Base-by-base conservation (phyloP, 2,329 filamentous ascomycete genomes). In the Paraphoma chrysanthemicola region DNA sequence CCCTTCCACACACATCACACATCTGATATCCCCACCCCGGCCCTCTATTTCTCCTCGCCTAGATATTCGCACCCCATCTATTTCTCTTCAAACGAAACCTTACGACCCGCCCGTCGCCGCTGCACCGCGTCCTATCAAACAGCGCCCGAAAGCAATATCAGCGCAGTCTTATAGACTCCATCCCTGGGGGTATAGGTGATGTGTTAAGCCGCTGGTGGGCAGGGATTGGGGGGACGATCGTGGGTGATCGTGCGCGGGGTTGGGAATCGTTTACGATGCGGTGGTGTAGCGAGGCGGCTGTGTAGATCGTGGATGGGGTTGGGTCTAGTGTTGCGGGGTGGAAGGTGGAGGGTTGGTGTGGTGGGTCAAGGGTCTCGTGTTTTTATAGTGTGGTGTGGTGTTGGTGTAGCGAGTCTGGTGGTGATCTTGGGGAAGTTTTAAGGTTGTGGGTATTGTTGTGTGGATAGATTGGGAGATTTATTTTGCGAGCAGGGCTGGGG, bases 121-220 rank as follows among this genome's bases (percentile, higher is more conserved):
- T 51, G 53, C 53, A 33, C 16, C 47, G 53, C 42, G 53, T 54
- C 50, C 47, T 54, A 54, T 54, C 30, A n/a, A n/a, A 41, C 48
- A 45, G 18, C 53, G 50, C 42, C 46, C 53, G 47, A 5, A 18
- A 11, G n/a, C 6, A 46, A 47, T 51, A 11, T 44, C 14, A 14
- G 12, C 28, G 51, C 16, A 55, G 36, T 55, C 33, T 44, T 51
- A 51, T 55, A 55, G 48, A 23, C n/a, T 14, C 1, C 10, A 50
- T 50, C 48, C 23, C 48, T 42, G n/a, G 48, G 28, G 18, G 23
- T 43, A 31, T 31, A 43, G 28, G 28, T 4, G 6, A n/a, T 28
- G 38, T 29, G 41, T 44, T 50, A 50, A 43, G 48, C 14, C 23
- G 23, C 38, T 41, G 18, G 8, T 28, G 31, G 2, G 38, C n/a